Percentiles rank a stretch among this genome's conserved stretches.
phyloP scores from a whole-genome alignment of 371 early-diverging fungal species.

The Batkoa obscura region DNA sequence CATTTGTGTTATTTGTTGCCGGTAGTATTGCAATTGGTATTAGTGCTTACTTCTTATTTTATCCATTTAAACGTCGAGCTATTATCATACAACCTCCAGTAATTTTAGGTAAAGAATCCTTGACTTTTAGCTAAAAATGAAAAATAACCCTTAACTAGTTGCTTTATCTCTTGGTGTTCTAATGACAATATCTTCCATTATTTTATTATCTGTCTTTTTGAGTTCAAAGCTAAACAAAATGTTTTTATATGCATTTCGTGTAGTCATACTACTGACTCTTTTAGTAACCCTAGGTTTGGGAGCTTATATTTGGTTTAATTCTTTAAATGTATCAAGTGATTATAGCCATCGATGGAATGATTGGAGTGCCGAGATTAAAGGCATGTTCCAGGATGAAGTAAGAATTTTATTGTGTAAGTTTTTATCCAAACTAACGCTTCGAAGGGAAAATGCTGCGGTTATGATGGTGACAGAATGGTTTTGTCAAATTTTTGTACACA shows the following conservation, averaged over 20 bases:
- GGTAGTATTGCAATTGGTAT: constrained; percentile 2
- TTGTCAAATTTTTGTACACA: not conserved
- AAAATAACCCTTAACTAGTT: not conserved
- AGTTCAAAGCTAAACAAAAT: not conserved
- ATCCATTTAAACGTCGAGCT: constrained; percentile 2
- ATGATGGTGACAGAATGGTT: not conserved
- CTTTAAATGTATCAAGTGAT: not conserved
- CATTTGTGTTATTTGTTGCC: not conserved
- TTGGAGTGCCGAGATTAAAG: not conserved
- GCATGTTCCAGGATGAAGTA: constrained; percentile 4
- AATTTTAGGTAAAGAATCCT: not conserved
- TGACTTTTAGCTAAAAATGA: not conserved
- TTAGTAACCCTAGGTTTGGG: not conserved
- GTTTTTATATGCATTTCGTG: not conserved
- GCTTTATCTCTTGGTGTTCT: constrained; percentile 2
- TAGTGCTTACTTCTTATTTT: constrained; percentile 2
- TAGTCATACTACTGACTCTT: not conserved
- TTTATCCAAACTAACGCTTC: not conserved
- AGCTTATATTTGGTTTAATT: constrained; percentile 6
- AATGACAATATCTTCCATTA: not conserved
- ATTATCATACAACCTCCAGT: not conserved
- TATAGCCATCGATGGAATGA: not conserved
- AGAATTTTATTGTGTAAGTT: not conserved
- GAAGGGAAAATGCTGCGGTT: constrained; percentile 6
- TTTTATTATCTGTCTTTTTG: not conserved